Evolutionary conservation across 2,329 filamentous ascomycete genomes (phyloP).

Genomic region (Colletotrichum caudatum): DNA sequence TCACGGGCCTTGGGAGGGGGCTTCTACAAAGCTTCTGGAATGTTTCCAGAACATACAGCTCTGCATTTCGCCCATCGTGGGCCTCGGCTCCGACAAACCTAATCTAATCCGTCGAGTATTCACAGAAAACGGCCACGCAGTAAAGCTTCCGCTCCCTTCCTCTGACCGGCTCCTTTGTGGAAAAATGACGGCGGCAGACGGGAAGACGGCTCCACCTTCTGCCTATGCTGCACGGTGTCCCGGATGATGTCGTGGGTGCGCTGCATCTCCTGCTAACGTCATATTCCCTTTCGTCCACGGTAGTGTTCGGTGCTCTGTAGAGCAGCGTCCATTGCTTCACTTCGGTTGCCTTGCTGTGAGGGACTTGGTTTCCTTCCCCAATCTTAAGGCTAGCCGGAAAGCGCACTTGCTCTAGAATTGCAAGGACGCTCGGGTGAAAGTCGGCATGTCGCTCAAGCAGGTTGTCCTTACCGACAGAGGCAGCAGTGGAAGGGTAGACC

Average conservation of each 20-base stretch:
- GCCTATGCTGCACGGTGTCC: conserved; percentile 41
- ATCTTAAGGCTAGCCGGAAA: background rate
- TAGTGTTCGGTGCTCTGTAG: conserved; percentile 49
- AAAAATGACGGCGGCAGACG: conserved; percentile 43
- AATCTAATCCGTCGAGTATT: background rate
- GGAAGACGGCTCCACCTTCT: conserved; percentile 41
- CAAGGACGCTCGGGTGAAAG: conserved; percentile 46
- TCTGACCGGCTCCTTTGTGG: conserved; percentile 35
- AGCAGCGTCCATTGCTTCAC: conserved; percentile 52
- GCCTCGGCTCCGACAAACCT: background rate
- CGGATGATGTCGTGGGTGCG: conserved; percentile 49
- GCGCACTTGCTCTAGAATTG: conserved; percentile 46
- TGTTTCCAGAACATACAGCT: background rate
- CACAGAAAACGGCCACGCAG: background rate
- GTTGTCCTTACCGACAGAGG: conserved; percentile 46
- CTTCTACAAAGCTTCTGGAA: background rate
- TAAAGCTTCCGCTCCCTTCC: background rate
- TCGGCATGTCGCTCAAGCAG: conserved; percentile 48
- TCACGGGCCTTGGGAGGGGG: background rate
- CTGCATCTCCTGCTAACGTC: conserved; percentile 52
- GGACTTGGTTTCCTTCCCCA: background rate
- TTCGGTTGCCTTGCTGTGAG: conserved; percentile 50
- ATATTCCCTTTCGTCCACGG: conserved; percentile 51
- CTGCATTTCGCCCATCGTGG: background rate
- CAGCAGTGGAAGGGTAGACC: conserved; percentile 1